Conservation (phyloP, 805 yeast genomes). For the Saccharomyces mikatae region DNA sequence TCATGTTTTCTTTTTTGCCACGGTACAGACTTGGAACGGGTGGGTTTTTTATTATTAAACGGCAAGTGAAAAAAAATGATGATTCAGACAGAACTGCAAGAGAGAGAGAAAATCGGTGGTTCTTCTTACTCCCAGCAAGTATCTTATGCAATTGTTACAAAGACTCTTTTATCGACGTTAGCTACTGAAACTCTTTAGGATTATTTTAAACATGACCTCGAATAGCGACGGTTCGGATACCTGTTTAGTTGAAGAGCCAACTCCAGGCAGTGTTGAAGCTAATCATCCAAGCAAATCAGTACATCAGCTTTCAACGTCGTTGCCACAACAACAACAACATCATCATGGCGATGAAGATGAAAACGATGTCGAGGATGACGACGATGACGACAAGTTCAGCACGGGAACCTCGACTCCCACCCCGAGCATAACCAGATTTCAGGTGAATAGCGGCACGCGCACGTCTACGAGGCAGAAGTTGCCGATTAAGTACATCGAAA, state of each 20-base stretch:
- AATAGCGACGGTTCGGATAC: not conserved
- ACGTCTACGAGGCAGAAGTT: not conserved
- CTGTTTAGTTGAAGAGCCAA: not conserved
- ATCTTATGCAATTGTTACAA: not conserved
- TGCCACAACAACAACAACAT: not conserved
- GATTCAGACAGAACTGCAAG: not conserved
- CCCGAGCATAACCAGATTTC: not conserved
- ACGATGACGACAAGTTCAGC: slow-evolving; percentile 1
- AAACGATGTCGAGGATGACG: slow-evolving; percentile 4
- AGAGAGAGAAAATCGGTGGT: not conserved
- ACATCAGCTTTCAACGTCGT: not conserved
- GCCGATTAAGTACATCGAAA: slow-evolving; percentile 80
- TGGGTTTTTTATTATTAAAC: not conserved
- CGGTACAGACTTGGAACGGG: not conserved
- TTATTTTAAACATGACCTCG: not conserved
- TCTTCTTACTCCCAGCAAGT: not conserved
- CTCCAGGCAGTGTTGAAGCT: not conserved
- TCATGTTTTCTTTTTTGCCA: not conserved
- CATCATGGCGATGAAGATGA: not conserved
- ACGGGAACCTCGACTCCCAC: not conserved
- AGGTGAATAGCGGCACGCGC: not conserved
- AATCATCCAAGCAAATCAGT: not conserved
- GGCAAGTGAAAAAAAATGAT: not conserved
- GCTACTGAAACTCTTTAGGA: not conserved
- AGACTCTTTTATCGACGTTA: not conserved